These are phyloP conservation scores for Eimeria acervulina DNA, from an alignment of 169 alveolate genomes.

Conservation along the genomic window DNA sequence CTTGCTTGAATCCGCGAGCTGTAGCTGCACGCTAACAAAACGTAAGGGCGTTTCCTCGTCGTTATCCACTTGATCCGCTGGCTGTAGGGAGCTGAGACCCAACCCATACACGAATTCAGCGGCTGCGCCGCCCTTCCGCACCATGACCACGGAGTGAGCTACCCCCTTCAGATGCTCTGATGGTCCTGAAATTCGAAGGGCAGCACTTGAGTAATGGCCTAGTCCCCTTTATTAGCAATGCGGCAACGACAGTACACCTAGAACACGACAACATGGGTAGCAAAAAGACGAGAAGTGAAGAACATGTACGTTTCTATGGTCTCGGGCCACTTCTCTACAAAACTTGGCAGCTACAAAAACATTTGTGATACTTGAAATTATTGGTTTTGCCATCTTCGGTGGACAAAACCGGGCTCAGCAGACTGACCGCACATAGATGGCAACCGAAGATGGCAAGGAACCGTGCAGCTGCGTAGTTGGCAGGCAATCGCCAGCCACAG, in stretches of 20 bases:
- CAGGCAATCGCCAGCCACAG: background rate
- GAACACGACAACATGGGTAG: background rate
- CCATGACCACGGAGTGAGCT: background rate
- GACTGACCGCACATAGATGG: background rate
- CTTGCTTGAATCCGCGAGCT: conserved; percentile 52
- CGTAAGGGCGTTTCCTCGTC: conserved; percentile 64
- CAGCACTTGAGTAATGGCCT: background rate
- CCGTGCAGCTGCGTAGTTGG: background rate
- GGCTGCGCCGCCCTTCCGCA: conserved; percentile 70
- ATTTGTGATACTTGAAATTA: background rate
- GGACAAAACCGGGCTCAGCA: background rate
- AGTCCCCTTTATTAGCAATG: background rate
- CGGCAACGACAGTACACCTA: background rate
- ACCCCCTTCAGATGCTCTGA: background rate
- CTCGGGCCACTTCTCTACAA: background rate
- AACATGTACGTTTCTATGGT: background rate
- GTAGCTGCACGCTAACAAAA: conserved; percentile 70
- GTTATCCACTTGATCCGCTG: background rate
- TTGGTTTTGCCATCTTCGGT: background rate
- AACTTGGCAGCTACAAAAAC: background rate
- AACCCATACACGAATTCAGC: conserved; percentile 68
- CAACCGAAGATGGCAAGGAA: background rate
- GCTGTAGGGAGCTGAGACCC: conserved; percentile 66
- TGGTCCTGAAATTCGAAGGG: background rate
- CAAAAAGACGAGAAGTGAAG: background rate